Base-by-base conservation (phyloP, 2,329 filamentous ascomycete species). In the Hortaea werneckii region DNA sequence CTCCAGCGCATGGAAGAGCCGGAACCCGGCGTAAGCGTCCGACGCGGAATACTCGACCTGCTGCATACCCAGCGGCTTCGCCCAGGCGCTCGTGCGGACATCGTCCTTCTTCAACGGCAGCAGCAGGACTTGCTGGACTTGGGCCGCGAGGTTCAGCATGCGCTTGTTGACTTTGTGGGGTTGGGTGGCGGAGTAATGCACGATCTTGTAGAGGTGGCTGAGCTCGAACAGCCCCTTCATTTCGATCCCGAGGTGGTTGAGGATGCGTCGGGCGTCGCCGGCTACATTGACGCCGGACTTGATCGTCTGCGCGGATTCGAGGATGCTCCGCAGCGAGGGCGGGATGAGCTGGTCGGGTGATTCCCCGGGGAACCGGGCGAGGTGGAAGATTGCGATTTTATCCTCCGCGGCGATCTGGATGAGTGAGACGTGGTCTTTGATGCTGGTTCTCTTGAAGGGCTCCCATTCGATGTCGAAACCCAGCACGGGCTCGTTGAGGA, bases 381-480 rank as follows among this genome's bases (percentile, higher is more conserved):
- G 65, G 54, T 95, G 90, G 54, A 95, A 89, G 0, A 95, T 74
- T 0, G 75, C 87, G 41, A 95, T 82, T 10, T 80, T 82, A 50
- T 82, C 78, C 38, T 85, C 77, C 49, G 80, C 85, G 1, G 89
- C 87, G 20, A 95, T 64, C 64, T 95, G 90, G 38, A 95, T 82
- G 34, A 95, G 66, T 0, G 85, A 89, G 5, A 94, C 77, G 50
- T 88, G 87, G 43, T 75, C 71, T 52, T 84, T 82, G 4, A 80
- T 66, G 3, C 73, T 70, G 10, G 49, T 41, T 13, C 45, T 53
- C 37, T 72, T 62, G 5, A 75, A 50, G 34, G 53, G 55, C 43
- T 79, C 73, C 89, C 90, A 95, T 67, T 95, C 90, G 50, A 95
- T 74, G 58, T 95, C 89, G 50, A 95, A 87, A 0, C 89, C 89